Base-by-base conservation (phyloP, 371 early-diverging fungal species). In the Mucor circinelloides region DNA sequence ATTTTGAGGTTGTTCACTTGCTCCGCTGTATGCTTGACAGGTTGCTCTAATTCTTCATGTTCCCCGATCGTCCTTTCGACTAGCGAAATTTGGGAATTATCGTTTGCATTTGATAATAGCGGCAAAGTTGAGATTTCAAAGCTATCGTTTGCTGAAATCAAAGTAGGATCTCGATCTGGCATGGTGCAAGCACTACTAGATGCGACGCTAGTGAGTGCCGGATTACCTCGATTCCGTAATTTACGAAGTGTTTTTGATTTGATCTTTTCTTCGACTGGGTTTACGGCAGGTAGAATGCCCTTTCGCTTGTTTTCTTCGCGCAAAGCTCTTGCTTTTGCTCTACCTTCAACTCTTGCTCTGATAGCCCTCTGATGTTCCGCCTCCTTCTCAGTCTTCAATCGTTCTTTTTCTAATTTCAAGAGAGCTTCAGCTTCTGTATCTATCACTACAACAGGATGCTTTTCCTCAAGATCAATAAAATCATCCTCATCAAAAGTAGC, bases 291-390 rank as follows among this genome's bases (percentile, higher is more conserved):
- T 13, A 28, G 3, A 17, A 57, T 57, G 3, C 57, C 34, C 9
- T 57, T 57, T 57, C 19, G 57, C n/a, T n/a, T 19, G 3, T 57
- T 57, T n/a, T 57, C 34, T 17, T 57, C 57, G 32, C 57, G 57
- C 7, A 57, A 32, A 7, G 57, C 57, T 21, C 34, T 31, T 57
- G 57, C 57, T 21, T 32, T 57, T 6, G 57, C 42, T 40, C 60
- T 36, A 13, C 60, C 42, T 17, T 38, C 25, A 12, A 40, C 19
- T 59, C 60, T 59, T 15, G 38, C 42, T 19, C 40, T 9, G 6
- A 42, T 42, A 12, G 25, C 42, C 27, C 28, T 25, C 13, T 19
- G 38, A 17, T 38, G 38, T 40, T 59, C 60, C 15, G 15, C 36
- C 40, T 42, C 42, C 42, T 40, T 59, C 25, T 59, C 27, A 21